These are phyloP conservation scores for Przewalskia tangutica DNA, from an alignment of 257 asterid genomes.

Conservation along the genomic window DNA sequence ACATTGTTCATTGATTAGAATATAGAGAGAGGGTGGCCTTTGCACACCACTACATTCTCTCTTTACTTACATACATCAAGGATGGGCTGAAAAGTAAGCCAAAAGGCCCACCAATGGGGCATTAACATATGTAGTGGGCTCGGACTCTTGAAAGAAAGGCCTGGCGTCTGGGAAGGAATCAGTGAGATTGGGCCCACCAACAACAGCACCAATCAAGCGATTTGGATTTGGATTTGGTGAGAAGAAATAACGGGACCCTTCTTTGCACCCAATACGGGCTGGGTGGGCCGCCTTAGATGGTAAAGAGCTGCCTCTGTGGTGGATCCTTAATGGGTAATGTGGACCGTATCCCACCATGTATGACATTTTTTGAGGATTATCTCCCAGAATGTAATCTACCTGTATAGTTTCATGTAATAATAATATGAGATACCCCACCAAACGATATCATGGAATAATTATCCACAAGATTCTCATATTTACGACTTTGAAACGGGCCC, in stretches of 20 bases:
- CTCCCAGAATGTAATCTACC: constrained; percentile 90
- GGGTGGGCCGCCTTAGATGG: constrained; percentile 61
- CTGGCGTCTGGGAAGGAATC: constrained; percentile 68
- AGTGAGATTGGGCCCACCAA: constrained; percentile 64
- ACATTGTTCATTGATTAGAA: not conserved
- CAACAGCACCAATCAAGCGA: constrained; percentile 57
- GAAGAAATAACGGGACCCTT: constrained; percentile 43
- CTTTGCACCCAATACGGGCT: constrained; percentile 47
- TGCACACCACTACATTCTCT: constrained; percentile 54
- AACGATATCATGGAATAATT: constrained; percentile 10
- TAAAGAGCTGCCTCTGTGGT: constrained; percentile 66
- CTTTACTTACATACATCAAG: constrained; percentile 16
- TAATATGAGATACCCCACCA: no score
- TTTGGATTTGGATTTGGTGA: constrained; percentile 73
- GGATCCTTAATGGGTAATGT: constrained; percentile 63
- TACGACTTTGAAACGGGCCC: not conserved
- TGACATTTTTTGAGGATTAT: constrained; percentile 70
- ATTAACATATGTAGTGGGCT: constrained; percentile 79
- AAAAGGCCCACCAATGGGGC: constrained; percentile 73
- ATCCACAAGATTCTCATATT: not conserved
- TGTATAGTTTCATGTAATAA: not conserved
- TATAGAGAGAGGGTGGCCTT: constrained; percentile 61
- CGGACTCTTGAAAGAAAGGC: constrained; percentile 66
- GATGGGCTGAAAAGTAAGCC: constrained; percentile 66
- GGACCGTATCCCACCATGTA: constrained; percentile 85